Conservation (phyloP, 805 yeast species). For the Pichia cephalocereana region DNA sequence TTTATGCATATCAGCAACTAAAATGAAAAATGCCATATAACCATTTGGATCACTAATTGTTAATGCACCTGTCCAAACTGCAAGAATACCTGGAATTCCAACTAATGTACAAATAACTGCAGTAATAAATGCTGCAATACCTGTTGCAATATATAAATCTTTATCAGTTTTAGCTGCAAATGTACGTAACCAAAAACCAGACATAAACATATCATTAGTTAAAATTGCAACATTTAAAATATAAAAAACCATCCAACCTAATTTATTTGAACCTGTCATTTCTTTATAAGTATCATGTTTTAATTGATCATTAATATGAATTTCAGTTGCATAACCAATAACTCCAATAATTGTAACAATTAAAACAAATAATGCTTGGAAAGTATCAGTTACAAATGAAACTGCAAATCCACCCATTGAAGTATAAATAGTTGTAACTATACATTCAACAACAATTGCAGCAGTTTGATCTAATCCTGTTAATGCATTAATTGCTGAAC, state of each 20-base stretch:
- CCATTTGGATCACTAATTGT: conserved; percentile 47
- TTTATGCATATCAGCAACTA: conserved; percentile 63
- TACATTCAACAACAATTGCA: conserved; percentile 76
- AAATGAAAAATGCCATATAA: conserved; percentile 59
- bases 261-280: conserved; percentile 51
- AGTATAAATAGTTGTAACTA: conserved; percentile 80
- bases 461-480: conserved; percentile 76
- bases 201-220: conserved; percentile 81
- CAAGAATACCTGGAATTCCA: conserved; percentile 79
- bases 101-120: conserved; percentile 58
- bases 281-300: conserved; percentile 57
- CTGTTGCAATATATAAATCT: conserved; percentile 68
- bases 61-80: conserved; percentile 81
- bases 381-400: conserved; percentile 77
- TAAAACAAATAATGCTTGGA: conserved; percentile 72
- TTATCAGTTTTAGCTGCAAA: conserved; percentile 76
- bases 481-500: conserved; percentile 64
- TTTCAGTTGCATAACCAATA: conserved; percentile 69
- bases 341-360: conserved; percentile 60
- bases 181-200: conserved; percentile 92
- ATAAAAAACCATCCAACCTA: conserved; percentile 87
- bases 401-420: conserved; percentile 83
- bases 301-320: conserved; percentile 50
- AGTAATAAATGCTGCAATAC: conserved; percentile 62
- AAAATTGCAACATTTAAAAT: conserved; percentile 79